Percentiles rank a stretch among this genome's conserved stretches.
phyloP scores from a whole-genome alignment of 108 stramenopile genomes.

The Stephanodiscus triporus region DNA sequence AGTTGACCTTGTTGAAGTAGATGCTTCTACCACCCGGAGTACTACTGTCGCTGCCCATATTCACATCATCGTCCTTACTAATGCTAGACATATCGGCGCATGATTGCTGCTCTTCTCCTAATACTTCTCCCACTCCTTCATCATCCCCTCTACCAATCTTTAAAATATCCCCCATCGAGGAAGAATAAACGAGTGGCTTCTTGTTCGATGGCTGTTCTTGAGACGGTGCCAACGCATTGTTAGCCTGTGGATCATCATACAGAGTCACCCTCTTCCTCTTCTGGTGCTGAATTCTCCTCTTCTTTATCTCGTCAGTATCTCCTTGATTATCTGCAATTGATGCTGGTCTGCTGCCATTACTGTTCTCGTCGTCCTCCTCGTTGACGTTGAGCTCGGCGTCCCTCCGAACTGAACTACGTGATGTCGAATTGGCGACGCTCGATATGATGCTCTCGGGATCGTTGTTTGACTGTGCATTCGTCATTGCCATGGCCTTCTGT shows the following conservation, averaged over 20 bases:
- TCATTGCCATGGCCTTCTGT: slow-evolving; percentile 61
- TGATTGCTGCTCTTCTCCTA: slow-evolving; percentile 5
- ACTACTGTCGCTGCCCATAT: slow-evolving; percentile 22
- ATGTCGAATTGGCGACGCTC: slow-evolving; percentile 54
- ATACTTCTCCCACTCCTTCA: slow-evolving; percentile 6
- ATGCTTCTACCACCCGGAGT: slow-evolving; percentile 51
- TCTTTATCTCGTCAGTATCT: neutral
- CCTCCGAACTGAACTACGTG: slow-evolving; percentile 1
- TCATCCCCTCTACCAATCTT: neutral
- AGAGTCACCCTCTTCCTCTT: slow-evolving; percentile 16
- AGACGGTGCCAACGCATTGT: neutral
- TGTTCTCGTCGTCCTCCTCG: slow-evolving; percentile 7
- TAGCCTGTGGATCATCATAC: neutral
- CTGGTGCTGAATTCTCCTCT: neutral
- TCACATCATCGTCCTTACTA: slow-evolving; percentile 28
- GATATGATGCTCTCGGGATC: slow-evolving; percentile 64
- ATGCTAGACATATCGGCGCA: slow-evolving; percentile 24
- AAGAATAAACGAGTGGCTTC: slow-evolving; percentile 1
- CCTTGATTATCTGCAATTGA: slow-evolving; percentile 6
- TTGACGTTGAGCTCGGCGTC: neutral
- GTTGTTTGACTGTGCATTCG: slow-evolving; percentile 62
- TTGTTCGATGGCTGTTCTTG: slow-evolving; percentile 2
- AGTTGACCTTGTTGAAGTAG: slow-evolving; percentile 58
- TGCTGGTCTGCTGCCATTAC: slow-evolving; percentile 6
- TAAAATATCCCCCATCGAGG: neutral